Conservation (phyloP, 2,329 filamentous ascomycete species). For the Zymoseptoria tritici region DNA sequence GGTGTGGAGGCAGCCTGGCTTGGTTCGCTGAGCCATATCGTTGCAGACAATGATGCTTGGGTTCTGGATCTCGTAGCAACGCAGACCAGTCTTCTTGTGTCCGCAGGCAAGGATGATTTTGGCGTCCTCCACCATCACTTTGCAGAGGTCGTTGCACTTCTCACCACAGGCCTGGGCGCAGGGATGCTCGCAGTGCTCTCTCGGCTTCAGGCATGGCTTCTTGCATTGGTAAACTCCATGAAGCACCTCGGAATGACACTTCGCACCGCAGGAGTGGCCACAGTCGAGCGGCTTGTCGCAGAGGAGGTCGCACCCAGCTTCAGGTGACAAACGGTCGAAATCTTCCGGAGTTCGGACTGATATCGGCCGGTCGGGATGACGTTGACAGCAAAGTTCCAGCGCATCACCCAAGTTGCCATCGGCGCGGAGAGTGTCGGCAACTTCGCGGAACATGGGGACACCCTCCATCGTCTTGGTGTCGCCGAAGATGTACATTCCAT, state of each 20-base stretch:
- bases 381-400: slow-evolving; percentile 52
- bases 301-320: slow-evolving; percentile 52
- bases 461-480: slow-evolving; percentile 2
- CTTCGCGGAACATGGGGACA: slow-evolving; percentile 57
- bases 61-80: slow-evolving; percentile 35
- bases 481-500: slow-evolving; percentile 65
- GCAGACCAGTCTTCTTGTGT: slow-evolving; percentile 17
- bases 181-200: slow-evolving; percentile 34
- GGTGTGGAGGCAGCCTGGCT: slow-evolving; percentile 51
- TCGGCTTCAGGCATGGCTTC: slow-evolving; percentile 33
- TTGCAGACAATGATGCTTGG: slow-evolving; percentile 44
- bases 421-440: slow-evolving; percentile 46
- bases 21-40: slow-evolving; percentile 37
- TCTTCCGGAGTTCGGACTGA: slow-evolving; percentile 48
- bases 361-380: slow-evolving; percentile 50
- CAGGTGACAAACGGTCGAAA: slow-evolving; percentile 49
- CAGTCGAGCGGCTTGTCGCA: slow-evolving; percentile 43
- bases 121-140: slow-evolving; percentile 20
- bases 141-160: slow-evolving; percentile 33
- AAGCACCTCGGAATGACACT: slow-evolving; percentile 39
- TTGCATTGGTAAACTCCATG: slow-evolving; percentile 37
- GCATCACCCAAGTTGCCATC: slow-evolving; percentile 42
- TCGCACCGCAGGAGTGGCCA: slow-evolving; percentile 39
- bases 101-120: slow-evolving; percentile 27
- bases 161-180: slow-evolving; percentile 38